phyloP scores from a whole-genome alignment of 2,329 filamentous ascomycete genomes.

The Aspergillus sp. region DNA sequence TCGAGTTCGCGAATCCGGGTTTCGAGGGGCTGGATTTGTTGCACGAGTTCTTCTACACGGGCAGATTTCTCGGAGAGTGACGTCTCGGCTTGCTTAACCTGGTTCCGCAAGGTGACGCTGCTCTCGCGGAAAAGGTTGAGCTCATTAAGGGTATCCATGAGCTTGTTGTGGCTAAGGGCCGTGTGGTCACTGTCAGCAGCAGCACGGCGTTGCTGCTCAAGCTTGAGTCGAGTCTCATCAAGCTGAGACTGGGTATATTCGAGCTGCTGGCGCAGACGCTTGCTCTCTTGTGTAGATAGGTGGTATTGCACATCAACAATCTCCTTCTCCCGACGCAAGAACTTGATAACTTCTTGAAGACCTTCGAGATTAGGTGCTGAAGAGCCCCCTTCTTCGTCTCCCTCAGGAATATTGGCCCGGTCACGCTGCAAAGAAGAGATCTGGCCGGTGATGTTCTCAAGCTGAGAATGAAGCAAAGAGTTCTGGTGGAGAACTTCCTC shows the following conservation, averaged over 20 bases:
- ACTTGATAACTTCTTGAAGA: constrained; percentile 82
- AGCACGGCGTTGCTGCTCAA: constrained; percentile 77
- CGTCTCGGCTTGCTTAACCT: constrained; percentile 69
- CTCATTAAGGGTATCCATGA: constrained; percentile 92
- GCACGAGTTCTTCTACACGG: constrained; percentile 65
- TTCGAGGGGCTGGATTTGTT: constrained; percentile 73
- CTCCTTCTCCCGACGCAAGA: constrained; percentile 89
- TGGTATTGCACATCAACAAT: constrained; percentile 96
- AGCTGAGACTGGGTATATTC: constrained; percentile 80
- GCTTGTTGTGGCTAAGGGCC: constrained; percentile 72
- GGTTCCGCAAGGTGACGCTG: constrained; percentile 80
- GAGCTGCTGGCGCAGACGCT: constrained; percentile 81
- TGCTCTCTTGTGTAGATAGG: constrained; percentile 76
- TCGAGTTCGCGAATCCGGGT: constrained; percentile 72
- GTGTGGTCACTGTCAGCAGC: constrained; percentile 65
- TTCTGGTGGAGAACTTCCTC: constrained; percentile 86
- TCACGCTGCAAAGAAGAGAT: constrained; percentile 72
- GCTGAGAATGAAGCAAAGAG: constrained; percentile 77
- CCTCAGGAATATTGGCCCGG: constrained; percentile 51
- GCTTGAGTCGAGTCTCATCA: constrained; percentile 78
- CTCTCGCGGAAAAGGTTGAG: constrained; percentile 94
- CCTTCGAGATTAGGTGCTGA: constrained; percentile 57
- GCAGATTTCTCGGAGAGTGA: constrained; percentile 66
- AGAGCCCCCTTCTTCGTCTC: constrained; percentile 38
- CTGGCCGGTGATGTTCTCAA: constrained; percentile 74